Percentiles rank a stretch among this genome's conserved stretches.
Conservation (phyloP, 768 basidiomycete species). For the Ephemerocybe angulata region DNA sequence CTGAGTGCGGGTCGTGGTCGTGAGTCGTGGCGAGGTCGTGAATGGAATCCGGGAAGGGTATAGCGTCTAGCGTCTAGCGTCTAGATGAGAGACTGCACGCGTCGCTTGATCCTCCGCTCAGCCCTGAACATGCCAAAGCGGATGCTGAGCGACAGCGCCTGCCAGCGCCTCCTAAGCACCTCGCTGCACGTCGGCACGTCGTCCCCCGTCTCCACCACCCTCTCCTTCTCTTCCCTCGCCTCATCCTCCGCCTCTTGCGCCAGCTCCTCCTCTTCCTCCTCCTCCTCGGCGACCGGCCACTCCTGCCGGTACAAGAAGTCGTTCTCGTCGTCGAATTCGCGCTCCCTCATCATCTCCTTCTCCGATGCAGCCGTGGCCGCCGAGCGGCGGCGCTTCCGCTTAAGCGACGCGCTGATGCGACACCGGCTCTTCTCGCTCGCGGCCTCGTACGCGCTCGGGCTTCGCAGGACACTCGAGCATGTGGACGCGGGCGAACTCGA, state of each 20-base stretch:
- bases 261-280: constrained; percentile 8
- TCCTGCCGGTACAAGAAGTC: not conserved
- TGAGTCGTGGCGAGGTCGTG: not conserved
- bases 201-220: constrained; percentile 14
- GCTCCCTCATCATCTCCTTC: not conserved
- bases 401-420: constrained; percentile 5
- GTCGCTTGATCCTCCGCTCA: constrained; percentile 29
- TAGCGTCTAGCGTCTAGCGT: not conserved
- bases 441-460: not conserved
- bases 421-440: not conserved
- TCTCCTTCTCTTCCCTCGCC: constrained; percentile 12
- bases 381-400: constrained; percentile 7
- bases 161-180: constrained; percentile 55
- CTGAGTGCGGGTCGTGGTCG: constrained; percentile 3
- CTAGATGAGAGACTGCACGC: constrained; percentile 25
- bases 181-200: constrained; percentile 58
- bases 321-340: constrained; percentile 3
- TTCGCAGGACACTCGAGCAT: constrained; percentile 2
- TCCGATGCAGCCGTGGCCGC: not conserved
- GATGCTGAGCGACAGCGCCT: constrained; percentile 51
- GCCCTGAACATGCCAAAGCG: constrained; percentile 57
- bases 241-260: constrained; percentile 22
- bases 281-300: constrained; percentile 8
- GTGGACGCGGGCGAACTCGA: constrained; percentile 6
- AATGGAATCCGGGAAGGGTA: not conserved